Base-by-base conservation (phyloP, 805 yeast species). In the Komagataella ulmi region DNA sequence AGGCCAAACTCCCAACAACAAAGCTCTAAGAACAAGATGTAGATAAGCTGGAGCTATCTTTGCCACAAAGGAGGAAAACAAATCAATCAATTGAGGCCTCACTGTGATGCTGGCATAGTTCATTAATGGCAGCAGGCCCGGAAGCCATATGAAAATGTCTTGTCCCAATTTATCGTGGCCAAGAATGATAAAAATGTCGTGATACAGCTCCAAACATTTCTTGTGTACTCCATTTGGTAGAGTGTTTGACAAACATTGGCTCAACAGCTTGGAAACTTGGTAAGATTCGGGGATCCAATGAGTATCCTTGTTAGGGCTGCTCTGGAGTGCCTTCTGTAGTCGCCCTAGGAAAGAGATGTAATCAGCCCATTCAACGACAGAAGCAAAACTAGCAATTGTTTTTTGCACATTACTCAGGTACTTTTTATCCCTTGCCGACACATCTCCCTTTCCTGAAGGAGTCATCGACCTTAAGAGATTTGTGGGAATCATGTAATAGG, bases 321-420 rank as follows among this genome's bases (percentile, higher is more conserved):
- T 66, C 53, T 76, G 78, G 45, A 90, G 65, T 0, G 95, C 82
- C 62, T 88, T 87, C 53, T 81, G 80, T 5, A 95, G 74, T 54
- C 85, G 80, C 2, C 91, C 81, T 47, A 95, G 71, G 63, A 88
- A 90, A 19, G 97, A 84, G 52, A 93, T 93, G 64, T 91, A 89
- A 63, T 93, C 99, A 12, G 99, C 98, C 99, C 99, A 93, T 69
- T 93, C 99, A 36, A 81, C 85, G 1, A 89, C 84, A 1, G 85
- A 69, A 50, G 88, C 96, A 69, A 91, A 91, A 17, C 79, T 72
- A 6, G 77, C 74, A 19, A 93, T 70, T 0, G 93, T 87, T 57
- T 82, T 77, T 50, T 85, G 91, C 10, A 91, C 75, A 53, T 75
- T 80, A n/a, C 77, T 72, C 18, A 73, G 69, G 60, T 81, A 84